Evolutionary conservation across 371 early-diverging fungal genomes (phyloP), one percentile per base, ranked within the genome.

Genomic region (Basidiobolus heterosporus): DNA sequence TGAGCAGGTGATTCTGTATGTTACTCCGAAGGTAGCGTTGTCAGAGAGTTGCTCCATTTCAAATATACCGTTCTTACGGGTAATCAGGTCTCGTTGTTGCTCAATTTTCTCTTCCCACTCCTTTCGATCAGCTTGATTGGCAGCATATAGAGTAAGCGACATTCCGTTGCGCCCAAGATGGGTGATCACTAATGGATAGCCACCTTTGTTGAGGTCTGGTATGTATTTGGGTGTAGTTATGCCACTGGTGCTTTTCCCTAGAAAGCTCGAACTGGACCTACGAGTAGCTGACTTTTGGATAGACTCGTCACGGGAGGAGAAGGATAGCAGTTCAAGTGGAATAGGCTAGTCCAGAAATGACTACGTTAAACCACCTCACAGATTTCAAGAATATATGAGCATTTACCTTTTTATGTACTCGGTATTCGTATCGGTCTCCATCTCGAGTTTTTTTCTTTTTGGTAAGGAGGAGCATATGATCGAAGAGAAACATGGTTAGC

Each of bases 51-150:
- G 59, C 36, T 62, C 47, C 37, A 82, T 52, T 46, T 81, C 80
- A 63, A 85, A 73, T 41, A 74, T 61, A 46, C 69, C 61, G 46
- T 61, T 51, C 39, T 67, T 66, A 30, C 66, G 67, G 38, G 59
- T 69, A 36, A 80, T 55, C 1, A 61, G 56, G 38, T 67, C 67
- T 45, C 75, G 72, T 57, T 83, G 85, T 45, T 74, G 70, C 46
- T 73, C 67, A 41, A 91, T 82, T 49, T 79, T 75, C 38, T 88
- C 84, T 30, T 80, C 53, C 91, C 91, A 91, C 38, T 85, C 71
- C 48, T 74, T 74, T 17, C 85, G 68, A 41, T 81, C 85, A 0
- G 85, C 81, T 13, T 69, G 58, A 22, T 81, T 78, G 4, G 73
- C 58, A 4, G 88, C 85, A 53, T 77, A 79, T 23, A 94, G 60